These are phyloP conservation scores for Ascochyta viciae-villosae DNA, from an alignment of 2,329 filamentous ascomycete species.

Conservation along the genomic window DNA sequence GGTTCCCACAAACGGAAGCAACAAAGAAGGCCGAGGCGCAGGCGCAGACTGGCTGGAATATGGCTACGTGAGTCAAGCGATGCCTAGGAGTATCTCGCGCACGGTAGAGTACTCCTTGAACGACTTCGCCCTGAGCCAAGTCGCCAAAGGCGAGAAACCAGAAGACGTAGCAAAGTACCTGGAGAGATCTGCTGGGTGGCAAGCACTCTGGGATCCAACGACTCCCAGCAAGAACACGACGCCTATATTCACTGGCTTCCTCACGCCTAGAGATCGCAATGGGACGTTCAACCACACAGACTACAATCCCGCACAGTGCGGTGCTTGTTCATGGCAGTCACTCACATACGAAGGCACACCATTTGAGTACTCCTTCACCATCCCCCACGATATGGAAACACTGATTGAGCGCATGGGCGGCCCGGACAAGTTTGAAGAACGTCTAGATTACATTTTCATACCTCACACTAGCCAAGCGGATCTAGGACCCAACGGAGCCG, in stretches of 20 bases:
- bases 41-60: slow-evolving; percentile 70
- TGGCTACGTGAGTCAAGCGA: slow-evolving; percentile 62
- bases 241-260: slow-evolving; percentile 25
- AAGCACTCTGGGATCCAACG: slow-evolving; percentile 25
- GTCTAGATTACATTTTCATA: slow-evolving; percentile 49
- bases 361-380: slow-evolving; percentile 50
- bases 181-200: slow-evolving; percentile 40
- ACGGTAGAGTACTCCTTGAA: slow-evolving; percentile 51
- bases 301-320: slow-evolving; percentile 50
- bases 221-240: slow-evolving; percentile 32
- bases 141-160: slow-evolving; percentile 47
- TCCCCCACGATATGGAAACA: slow-evolving; percentile 49
- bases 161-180: slow-evolving; percentile 48
- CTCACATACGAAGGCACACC: slow-evolving; percentile 50
- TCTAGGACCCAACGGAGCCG: slow-evolving; percentile 45
- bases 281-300: slow-evolving; percentile 26
- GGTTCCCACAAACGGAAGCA: slow-evolving; percentile 62
- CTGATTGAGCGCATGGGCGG: slow-evolving; percentile 51
- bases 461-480: slow-evolving; percentile 43
- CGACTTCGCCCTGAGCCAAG: slow-evolving; percentile 49
- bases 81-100: slow-evolving; percentile 43
- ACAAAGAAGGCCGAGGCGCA: slow-evolving; percentile 72
- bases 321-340: slow-evolving; percentile 44
- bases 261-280: slow-evolving; percentile 27
- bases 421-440: slow-evolving; percentile 36